Evolutionary conservation across 2,329 filamentous ascomycete species (phyloP).

Genomic region (Neopestalotiopsis sp.): DNA sequence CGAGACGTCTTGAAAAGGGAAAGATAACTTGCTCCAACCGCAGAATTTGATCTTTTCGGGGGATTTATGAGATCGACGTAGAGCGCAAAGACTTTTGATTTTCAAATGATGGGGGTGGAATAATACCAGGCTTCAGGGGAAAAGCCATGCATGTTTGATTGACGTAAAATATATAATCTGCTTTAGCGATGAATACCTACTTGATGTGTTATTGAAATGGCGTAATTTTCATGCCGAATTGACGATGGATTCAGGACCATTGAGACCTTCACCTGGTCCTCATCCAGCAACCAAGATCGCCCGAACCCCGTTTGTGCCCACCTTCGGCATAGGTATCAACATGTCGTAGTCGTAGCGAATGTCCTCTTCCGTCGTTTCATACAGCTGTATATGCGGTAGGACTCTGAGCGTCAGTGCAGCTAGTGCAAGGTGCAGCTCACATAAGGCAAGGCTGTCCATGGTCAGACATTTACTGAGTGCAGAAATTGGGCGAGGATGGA

Average conservation of each 20-base stretch:
- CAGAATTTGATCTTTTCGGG: not conserved
- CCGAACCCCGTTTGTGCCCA: conserved; percentile 20
- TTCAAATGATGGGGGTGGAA: not conserved
- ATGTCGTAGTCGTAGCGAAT: conserved; percentile 34
- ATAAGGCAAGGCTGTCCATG: conserved; percentile 26
- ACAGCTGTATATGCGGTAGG: conserved; percentile 30
- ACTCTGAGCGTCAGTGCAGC: conserved; percentile 28
- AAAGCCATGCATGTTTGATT: not conserved
- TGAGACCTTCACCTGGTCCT: too few relatives aligned
- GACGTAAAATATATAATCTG: not conserved
- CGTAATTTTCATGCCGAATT: too few relatives aligned
- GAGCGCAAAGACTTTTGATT: not conserved
- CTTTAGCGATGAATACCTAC: not conserved
- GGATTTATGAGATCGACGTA: not conserved
- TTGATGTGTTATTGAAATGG: not conserved
- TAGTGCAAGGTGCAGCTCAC: conserved; percentile 29
- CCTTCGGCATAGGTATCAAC: conserved; percentile 25
- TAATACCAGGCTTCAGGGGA: not conserved
- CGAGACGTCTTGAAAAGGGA: too few relatives aligned
- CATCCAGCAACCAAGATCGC: not conserved
- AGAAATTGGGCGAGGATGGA: not conserved
- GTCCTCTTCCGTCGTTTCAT: conserved; percentile 28
- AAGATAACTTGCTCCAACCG: not conserved
- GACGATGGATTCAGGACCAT: too few relatives aligned
- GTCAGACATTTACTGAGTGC: not conserved